Conservation (phyloP, 495 filamentous ascomycete species). For the Penicillium macrosclerotiorum region DNA sequence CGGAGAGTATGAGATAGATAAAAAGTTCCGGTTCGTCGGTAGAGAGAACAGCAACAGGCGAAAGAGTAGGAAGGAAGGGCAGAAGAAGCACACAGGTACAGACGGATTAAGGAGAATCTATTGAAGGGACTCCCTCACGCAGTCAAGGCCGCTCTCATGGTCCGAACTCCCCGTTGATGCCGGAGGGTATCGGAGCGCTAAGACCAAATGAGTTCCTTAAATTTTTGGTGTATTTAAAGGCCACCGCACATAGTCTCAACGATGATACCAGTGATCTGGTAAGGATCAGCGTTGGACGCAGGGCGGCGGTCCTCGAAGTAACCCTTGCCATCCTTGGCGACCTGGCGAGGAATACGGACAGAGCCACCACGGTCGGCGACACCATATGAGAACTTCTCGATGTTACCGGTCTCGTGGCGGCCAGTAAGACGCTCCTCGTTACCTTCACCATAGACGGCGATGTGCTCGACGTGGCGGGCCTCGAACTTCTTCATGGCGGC, state of each 20-base stretch:
- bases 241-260: conserved; percentile 68
- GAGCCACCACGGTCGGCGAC: conserved; percentile 93
- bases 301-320: conserved; percentile 98
- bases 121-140: conserved; percentile 31
- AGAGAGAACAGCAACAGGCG: conserved; percentile 9
- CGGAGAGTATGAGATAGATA: conserved; percentile 18
- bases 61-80: conserved; percentile 7
- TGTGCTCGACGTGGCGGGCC: conserved; percentile 89
- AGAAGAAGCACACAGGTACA: conserved; percentile 17
- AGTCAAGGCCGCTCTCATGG: conserved; percentile 43
- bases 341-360: conserved; percentile 89
- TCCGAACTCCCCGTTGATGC: conserved; percentile 43
- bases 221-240: conserved; percentile 30
- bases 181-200: conserved; percentile 50
- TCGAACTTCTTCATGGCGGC: conserved; percentile 83
- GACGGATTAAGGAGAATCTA: conserved; percentile 28
- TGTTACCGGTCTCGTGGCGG: conserved; percentile 89
- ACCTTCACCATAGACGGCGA: conserved; percentile 94
- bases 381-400: conserved; percentile 93
- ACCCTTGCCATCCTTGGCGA: conserved; percentile 89
- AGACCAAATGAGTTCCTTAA: conserved; percentile 37
- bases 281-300: conserved; percentile 93
- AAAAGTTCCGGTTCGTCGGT: conserved; percentile 3
- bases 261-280: conserved; percentile 93
- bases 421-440: conserved; percentile 92